Evolutionary conservation across 2,329 filamentous ascomycete genomes (phyloP).

Genomic region (Trichoderma hamatum): DNA sequence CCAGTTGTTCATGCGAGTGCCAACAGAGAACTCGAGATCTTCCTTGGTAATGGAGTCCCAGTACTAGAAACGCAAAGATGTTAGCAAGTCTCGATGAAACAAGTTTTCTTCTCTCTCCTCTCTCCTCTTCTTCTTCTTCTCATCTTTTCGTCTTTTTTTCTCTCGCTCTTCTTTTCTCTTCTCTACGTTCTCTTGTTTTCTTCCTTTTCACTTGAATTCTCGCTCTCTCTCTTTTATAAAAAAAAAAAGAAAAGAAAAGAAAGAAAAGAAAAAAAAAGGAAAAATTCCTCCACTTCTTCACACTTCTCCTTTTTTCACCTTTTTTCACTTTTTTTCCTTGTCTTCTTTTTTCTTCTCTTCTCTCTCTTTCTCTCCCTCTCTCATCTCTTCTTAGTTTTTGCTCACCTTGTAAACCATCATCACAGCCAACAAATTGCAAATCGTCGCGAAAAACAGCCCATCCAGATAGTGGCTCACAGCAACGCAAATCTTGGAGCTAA

Average conservation of each 20-base stretch:
- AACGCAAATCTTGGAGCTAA: constrained; percentile 83
- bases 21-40: constrained; percentile 97
- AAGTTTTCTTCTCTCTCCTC: neutral
- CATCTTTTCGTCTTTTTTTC: constrained; percentile 16
- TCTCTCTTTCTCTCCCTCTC: too few relatives aligned
- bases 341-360: constrained; percentile 31
- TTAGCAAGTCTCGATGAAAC: constrained; percentile 16
- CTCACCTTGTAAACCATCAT: constrained; percentile 99
- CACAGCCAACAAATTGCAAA: constrained; percentile 89
- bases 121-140: constrained; percentile 24
- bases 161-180: too few relatives aligned
- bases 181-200: constrained; percentile 60
- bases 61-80: constrained; percentile 64
- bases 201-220: too few relatives aligned
- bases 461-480: constrained; percentile 90
- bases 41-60: constrained; percentile 99
- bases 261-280: too few relatives aligned
- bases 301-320: too few relatives aligned
- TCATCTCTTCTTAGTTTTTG: neutral
- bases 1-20: constrained; percentile 95
- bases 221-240: too few relatives aligned
- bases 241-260: too few relatives aligned
- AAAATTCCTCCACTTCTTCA: too few relatives aligned
- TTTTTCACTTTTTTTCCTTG: too few relatives aligned
- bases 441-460: constrained; percentile 89